These are phyloP conservation scores for Oryza glaberrima DNA, from an alignment of 176 grass and related monocot genomes.

Conservation along the genomic window DNA sequence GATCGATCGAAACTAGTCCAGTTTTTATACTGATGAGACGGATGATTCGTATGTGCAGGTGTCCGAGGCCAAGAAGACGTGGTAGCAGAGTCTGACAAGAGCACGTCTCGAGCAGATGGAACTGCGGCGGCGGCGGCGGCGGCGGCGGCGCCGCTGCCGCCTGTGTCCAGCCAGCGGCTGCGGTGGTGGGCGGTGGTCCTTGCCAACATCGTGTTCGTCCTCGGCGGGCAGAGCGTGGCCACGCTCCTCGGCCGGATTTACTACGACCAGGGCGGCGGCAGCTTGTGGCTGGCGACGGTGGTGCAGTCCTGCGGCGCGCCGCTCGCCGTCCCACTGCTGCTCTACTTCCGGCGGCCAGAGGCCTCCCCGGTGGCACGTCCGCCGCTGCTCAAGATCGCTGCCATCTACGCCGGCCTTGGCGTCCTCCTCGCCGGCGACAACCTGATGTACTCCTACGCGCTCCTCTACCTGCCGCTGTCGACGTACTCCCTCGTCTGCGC, in stretches of 20 bases:
- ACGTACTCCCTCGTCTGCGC: constrained; percentile 62
- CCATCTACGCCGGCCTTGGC: constrained; percentile 55
- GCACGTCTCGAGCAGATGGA: neutral
- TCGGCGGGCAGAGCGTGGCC: constrained; percentile 46
- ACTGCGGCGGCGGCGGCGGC: constrained; percentile 33
- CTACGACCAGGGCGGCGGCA: constrained; percentile 61
- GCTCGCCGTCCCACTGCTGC: constrained; percentile 41
- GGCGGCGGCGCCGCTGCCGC: neutral
- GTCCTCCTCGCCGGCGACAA: constrained; percentile 58
- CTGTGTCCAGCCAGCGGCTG: constrained; percentile 27
- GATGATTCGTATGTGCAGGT: constrained; percentile 27
- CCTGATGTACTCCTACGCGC: constrained; percentile 75
- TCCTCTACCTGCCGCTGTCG: constrained; percentile 68
- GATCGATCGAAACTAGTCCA: constrained; percentile 4
- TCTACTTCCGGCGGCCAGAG: constrained; percentile 35
- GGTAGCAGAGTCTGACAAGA: neutral
- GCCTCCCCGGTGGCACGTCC: constrained; percentile 7
- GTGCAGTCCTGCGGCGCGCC: constrained; percentile 61
- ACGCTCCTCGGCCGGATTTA: constrained; percentile 54
- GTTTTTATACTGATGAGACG: neutral
- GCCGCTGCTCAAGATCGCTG: constrained; percentile 36
- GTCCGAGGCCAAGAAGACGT: constrained; percentile 5
- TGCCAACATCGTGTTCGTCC: constrained; percentile 46
- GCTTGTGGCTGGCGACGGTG: constrained; percentile 52
- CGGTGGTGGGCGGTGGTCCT: constrained; percentile 47